A percentile compares a stretch with the other conserved stretches of the same genome.
Conservation (phyloP, 768 basidiomycete species). For the Tephrocybe sp. region DNA sequence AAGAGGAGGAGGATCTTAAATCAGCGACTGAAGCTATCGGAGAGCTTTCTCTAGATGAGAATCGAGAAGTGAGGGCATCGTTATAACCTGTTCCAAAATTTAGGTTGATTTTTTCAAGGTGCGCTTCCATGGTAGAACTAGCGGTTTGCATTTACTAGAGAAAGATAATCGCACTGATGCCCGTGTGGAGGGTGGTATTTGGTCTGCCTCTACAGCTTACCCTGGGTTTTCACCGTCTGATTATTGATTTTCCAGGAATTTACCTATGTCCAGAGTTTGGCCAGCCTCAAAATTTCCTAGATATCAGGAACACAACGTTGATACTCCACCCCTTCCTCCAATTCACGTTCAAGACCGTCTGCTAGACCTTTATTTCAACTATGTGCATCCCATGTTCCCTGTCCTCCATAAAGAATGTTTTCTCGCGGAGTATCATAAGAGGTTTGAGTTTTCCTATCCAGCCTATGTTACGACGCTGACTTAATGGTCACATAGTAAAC, state of each 20-base stretch:
- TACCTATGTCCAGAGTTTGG: constrained; percentile 79
- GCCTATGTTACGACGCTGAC: background rate
- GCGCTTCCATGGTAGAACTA: constrained; percentile 79
- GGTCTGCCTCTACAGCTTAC: constrained; percentile 38
- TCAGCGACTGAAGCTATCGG: constrained; percentile 62
- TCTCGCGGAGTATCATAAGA: constrained; percentile 57
- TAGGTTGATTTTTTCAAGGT: constrained; percentile 50
- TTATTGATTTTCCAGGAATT: constrained; percentile 41
- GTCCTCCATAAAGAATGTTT: constrained; percentile 76
- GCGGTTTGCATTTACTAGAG: constrained; percentile 75
- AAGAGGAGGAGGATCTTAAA: constrained; percentile 38
- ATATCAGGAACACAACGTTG: constrained; percentile 41
- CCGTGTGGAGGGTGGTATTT: constrained; percentile 67
- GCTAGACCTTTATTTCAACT: constrained; percentile 75
- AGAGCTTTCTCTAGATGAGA: constrained; percentile 72
- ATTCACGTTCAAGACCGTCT: constrained; percentile 64
- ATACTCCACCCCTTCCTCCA: constrained; percentile 57
- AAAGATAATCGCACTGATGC: constrained; percentile 65
- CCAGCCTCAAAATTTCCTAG: constrained; percentile 51
- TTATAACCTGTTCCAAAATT: background rate
- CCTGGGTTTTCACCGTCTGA: constrained; percentile 14
- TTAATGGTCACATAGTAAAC: constrained; percentile 14
- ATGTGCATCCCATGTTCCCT: constrained; percentile 83
- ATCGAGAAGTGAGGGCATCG: constrained; percentile 50
- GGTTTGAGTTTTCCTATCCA: constrained; percentile 32